These are phyloP conservation scores for Saccharum hybrid DNA, from an alignment of 202 grass and related monocot genomes.

Conservation along the genomic window DNA sequence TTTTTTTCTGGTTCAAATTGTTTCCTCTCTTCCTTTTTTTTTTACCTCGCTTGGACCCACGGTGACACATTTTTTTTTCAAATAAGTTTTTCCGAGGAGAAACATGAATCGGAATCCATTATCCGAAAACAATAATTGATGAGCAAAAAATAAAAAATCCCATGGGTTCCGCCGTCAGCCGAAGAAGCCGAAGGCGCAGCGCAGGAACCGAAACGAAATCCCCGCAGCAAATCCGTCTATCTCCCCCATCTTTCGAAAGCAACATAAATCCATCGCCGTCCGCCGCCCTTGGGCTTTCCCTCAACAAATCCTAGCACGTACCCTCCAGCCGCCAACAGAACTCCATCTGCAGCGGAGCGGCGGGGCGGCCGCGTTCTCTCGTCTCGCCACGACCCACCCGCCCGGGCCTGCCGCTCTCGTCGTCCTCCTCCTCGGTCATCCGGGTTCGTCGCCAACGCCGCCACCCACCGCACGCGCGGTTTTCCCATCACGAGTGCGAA, in stretches of 20 bases:
- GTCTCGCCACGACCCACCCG: neutral
- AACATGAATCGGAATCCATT: neutral
- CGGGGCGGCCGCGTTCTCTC: neutral
- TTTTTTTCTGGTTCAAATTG: too few species aligned
- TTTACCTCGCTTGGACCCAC: too few species aligned
- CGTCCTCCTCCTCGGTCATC: neutral
- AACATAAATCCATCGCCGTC: neutral
- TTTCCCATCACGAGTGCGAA: constrained; percentile 22
- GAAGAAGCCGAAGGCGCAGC: neutral
- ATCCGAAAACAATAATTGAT: neutral
- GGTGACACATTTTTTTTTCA: neutral
- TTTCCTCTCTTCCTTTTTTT: too few species aligned
- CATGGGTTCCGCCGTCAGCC: too few species aligned
- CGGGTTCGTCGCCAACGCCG: neutral
- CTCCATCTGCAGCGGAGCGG: constrained; percentile 13
- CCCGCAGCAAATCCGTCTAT: neutral
- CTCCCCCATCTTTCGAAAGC: neutral
- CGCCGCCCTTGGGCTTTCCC: neutral
- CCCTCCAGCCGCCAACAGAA: neutral
- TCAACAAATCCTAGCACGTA: neutral
- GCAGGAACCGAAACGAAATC: neutral
- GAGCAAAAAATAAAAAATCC: neutral
- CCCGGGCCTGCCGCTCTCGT: neutral
- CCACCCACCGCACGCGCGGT: neutral
- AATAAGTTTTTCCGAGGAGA: neutral